These are phyloP conservation scores for Fusarium anthophilum DNA, from an alignment of 2,329 filamentous ascomycete species.

Conservation along the genomic window DNA sequence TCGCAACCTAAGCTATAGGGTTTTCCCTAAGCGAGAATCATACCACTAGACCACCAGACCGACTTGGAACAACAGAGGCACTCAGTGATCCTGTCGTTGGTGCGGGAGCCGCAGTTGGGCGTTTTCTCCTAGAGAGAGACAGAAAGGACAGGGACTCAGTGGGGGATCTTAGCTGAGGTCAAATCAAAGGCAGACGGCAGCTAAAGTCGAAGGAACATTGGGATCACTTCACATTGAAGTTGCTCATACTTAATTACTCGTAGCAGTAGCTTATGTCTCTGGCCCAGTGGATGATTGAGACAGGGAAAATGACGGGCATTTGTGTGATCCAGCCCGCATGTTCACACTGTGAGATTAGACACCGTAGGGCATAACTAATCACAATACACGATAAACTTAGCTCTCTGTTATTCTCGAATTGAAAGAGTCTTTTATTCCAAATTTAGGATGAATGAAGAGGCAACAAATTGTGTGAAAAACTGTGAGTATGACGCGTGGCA, in stretches of 20 bases:
- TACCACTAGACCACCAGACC: neutral
- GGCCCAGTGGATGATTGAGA: neutral
- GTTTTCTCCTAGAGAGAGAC: neutral
- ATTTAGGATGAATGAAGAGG: neutral
- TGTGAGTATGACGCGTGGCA: neutral
- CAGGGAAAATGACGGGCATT: neutral
- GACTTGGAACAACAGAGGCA: neutral
- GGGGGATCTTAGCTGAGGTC: too few species aligned
- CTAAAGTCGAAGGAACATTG: too few species aligned
- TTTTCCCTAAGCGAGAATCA: neutral
- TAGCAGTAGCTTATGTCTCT: too few species aligned
- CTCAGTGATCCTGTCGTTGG: neutral
- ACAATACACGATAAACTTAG: too few species aligned
- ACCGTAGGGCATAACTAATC: neutral
- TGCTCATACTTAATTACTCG: too few species aligned
- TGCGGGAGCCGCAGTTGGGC: neutral
- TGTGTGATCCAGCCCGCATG: neutral
- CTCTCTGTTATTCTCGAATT: neutral
- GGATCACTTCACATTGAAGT: too few species aligned
- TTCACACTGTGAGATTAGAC: neutral
- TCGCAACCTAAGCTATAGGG: constrained; percentile 48
- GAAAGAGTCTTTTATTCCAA: neutral
- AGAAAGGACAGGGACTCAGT: too few species aligned
- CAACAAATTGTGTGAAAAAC: too few species aligned
- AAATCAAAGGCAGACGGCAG: too few species aligned